Percentiles rank a stretch among this genome's conserved stretches.
These are phyloP conservation scores for Polygonum aviculare DNA, from an alignment of 148 eudicot genomes.

Conservation along the genomic window DNA sequence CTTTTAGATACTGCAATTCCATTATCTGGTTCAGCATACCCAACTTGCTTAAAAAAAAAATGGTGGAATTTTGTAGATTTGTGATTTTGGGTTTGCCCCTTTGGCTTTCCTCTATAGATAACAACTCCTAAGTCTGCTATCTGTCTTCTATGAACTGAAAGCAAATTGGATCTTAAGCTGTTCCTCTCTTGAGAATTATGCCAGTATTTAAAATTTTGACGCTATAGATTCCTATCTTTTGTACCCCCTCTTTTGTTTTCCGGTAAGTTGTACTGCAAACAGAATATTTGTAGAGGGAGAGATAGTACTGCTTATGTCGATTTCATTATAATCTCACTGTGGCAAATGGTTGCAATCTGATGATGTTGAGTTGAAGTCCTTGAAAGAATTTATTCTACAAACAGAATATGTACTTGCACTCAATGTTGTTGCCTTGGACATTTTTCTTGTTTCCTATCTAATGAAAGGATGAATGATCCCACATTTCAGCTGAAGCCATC, in stretches of 20 bases:
- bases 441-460: background rate
- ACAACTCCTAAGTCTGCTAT: background rate
- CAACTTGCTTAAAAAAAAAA: slow-evolving; percentile 2
- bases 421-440: background rate
- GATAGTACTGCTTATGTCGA: background rate
- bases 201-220: background rate
- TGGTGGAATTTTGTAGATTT: background rate
- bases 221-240: background rate
- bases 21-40: background rate
- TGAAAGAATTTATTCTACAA: background rate
- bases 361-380: background rate
- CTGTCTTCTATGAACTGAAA: background rate
- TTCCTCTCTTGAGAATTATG: background rate
- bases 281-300: background rate
- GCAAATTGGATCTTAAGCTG: background rate
- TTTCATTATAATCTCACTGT: background rate
- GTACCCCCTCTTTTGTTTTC: background rate
- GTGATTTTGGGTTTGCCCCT: background rate
- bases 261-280: background rate
- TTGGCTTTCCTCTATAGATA: background rate
- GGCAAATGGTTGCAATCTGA: background rate
- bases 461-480: background rate
- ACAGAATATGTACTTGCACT: background rate
- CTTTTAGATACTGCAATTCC: background rate
- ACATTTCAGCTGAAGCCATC: slow-evolving; percentile 75